Evolutionary conservation across 192 early-diverging fungal genomes (phyloP), one percentile per base, ranked within the genome.

Genomic region (Entomortierella lignicola): DNA sequence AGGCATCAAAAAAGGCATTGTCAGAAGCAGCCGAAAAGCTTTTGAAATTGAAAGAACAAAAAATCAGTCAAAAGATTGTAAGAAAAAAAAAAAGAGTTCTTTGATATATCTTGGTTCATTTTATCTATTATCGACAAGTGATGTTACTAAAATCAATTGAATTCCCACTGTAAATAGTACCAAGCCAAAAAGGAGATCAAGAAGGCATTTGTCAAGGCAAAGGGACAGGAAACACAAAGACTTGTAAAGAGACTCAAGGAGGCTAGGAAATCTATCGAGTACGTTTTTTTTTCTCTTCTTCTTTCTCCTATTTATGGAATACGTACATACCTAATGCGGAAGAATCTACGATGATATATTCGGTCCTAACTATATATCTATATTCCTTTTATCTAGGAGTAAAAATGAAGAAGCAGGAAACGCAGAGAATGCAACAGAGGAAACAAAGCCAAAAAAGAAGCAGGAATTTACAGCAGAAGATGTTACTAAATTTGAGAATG

Each of bases 61-160:
- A 79, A 63, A 79, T 79, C 44, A 70, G 57, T 21, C 75, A 79
- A 50, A 79, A 79, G 52, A 70, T 70, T 66, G 75, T 79, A 79
- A 4, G 72, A n/a, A n/a, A n/a, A n/a, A n/a, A n/a, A n/a, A n/a
- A n/a, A n/a, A n/a, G n/a, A n/a, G n/a, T n/a, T n/a, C n/a, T n/a
- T n/a, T n/a, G n/a, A n/a, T n/a, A n/a, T n/a, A n/a, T n/a, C n/a
- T n/a, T n/a, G n/a, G n/a, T n/a, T n/a, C n/a, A n/a, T n/a, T n/a
- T n/a, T n/a, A n/a, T n/a, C n/a, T n/a, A n/a, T n/a, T n/a, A n/a
- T n/a, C n/a, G n/a, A n/a, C n/a, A n/a, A n/a, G n/a, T n/a, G n/a
- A n/a, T n/a, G n/a, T n/a, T n/a, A n/a, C n/a, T n/a, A n/a, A n/a
- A n/a, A n/a, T n/a, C n/a, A n/a, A n/a, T n/a, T n/a, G n/a, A n/a